Base-by-base conservation (phyloP, 2,329 filamentous ascomycete species). In the Teratosphaeria destructans region DNA sequence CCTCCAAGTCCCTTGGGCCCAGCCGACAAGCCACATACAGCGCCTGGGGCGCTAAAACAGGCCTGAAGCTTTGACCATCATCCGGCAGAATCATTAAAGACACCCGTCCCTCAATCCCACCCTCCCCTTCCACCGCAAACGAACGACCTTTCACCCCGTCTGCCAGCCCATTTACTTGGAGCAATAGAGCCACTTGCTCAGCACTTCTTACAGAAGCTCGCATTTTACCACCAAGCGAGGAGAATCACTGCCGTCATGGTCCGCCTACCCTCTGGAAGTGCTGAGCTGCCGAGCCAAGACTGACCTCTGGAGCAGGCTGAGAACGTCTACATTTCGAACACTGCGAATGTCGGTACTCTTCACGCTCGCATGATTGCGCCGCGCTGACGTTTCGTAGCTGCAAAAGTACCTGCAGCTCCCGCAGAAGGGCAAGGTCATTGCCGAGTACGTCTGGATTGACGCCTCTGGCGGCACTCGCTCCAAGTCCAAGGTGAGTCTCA, bases 371-470 rank as follows among this genome's bases (percentile, higher is more conserved):
- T n/a, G 10, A 1, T 27, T 34, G 56, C 19, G 12, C 29, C 47
- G 14, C 56, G 76, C 76, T 77, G 73, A 79, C 68, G 69, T 65
- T 63, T 61, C 65, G 47, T 77, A 96, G 90, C 86, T 96, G 76
- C 80, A 87, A 77, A 96, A 96, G 79, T 97, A 93, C 83, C 85
- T 94, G 79, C 81, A 82, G 72, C 89, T 97, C 71, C 87, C 91
- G 76, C 93, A 97, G 81, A 89, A 88, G 76, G 92, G 91, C 76
- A 81, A 79, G 70, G 82, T 95, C 74, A 94, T 96, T 78, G 93
- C 91, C 73, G 93, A 96, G 81, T 96, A 96, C 79, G 86, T 96
- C 82, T 96, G 93, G 93, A 88, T 96, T 75, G 92, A 96, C 73
- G 82, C 88, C 66, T 77, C 79, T 66, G 91, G 92, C 75, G 87